These are phyloP conservation scores for Gentiana macrophylla DNA, from an alignment of 257 asterid genomes.

Conservation along the genomic window DNA sequence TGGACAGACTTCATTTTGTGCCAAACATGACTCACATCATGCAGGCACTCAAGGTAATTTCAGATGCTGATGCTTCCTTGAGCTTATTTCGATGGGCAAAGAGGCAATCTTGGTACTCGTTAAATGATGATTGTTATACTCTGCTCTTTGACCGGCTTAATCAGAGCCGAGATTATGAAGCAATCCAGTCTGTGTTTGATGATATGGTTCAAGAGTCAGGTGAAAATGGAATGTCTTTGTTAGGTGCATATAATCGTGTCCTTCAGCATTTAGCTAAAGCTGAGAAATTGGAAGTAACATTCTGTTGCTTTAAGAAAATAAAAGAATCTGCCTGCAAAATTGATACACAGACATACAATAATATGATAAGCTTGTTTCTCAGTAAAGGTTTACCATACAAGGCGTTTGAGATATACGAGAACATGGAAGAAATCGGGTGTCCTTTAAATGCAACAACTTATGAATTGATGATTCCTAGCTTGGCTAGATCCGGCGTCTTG, in stretches of 20 bases:
- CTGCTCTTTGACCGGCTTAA: slow-evolving; percentile 71
- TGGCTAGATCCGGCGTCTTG: slow-evolving; percentile 94
- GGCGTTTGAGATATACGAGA: slow-evolving; percentile 88
- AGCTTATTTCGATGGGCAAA: slow-evolving; percentile 86
- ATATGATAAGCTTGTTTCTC: slow-evolving; percentile 68
- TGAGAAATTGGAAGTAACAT: slow-evolving; percentile 87
- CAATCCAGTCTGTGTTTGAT: slow-evolving; percentile 73
- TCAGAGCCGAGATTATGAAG: slow-evolving; percentile 61
- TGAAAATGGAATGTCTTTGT: slow-evolving; percentile 27
- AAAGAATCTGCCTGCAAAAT: slow-evolving; percentile 66
- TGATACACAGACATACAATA: slow-evolving; percentile 66
- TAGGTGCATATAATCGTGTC: slow-evolving; percentile 62
- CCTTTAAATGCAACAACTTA: slow-evolving; percentile 70
- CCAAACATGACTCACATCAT: slow-evolving; percentile 76
- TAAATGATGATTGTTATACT: slow-evolving; percentile 60
- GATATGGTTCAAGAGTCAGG: slow-evolving; percentile 73
- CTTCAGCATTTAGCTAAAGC: slow-evolving; percentile 85
- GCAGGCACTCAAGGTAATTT: slow-evolving; percentile 77
- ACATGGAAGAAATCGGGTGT: slow-evolving; percentile 82
- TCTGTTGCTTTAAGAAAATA: slow-evolving; percentile 89
- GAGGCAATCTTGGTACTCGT: slow-evolving; percentile 77
- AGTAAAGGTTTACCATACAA: slow-evolving; percentile 79
- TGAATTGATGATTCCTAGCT: slow-evolving; percentile 82
- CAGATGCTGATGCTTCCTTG: slow-evolving; percentile 60
- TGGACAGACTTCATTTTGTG: slow-evolving; percentile 75